A percentile compares a stretch with the other conserved stretches of the same genome.
These are phyloP conservation scores for Scleromitrula shiraiana DNA, from an alignment of 2,329 filamentous ascomycete genomes.

Conservation along the genomic window DNA sequence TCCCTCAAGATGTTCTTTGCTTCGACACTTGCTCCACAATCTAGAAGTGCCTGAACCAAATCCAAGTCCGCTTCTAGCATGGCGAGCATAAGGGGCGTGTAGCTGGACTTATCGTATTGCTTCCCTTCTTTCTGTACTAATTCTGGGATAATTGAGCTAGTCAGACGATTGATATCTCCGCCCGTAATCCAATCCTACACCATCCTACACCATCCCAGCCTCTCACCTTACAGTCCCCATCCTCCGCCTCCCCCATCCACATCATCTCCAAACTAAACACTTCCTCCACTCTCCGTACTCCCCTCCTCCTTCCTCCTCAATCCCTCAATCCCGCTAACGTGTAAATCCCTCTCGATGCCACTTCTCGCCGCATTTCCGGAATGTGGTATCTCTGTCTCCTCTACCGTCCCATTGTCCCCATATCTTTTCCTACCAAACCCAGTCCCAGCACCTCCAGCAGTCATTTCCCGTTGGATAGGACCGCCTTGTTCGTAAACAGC, in stretches of 20 bases:
- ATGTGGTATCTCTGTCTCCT: constrained; percentile 10
- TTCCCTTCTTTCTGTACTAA: background rate
- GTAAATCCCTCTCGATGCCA: constrained; percentile 18
- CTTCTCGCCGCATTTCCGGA: constrained; percentile 15
- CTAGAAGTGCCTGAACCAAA: background rate
- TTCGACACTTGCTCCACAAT: background rate
- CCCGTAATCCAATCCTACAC: background rate
- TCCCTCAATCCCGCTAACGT: constrained; percentile 12
- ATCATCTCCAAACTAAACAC: background rate
- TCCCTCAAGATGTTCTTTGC: background rate
- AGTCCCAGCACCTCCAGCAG: constrained; percentile 13
- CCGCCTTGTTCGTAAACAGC: constrained; percentile 18
- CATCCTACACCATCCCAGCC: background rate
- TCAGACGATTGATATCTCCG: background rate
- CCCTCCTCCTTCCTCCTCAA: constrained; percentile 11
- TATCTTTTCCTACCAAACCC: constrained; percentile 8
- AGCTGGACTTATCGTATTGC: background rate
- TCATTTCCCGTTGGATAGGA: constrained; percentile 13
- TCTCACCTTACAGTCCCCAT: background rate
- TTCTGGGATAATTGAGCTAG: background rate
- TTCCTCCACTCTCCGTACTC: background rate
- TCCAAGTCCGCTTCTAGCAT: background rate
- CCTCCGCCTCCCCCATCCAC: background rate
- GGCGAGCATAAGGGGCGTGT: background rate
- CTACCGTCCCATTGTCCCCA: background rate